These are phyloP conservation scores for Amoeboaphelidium protococcarum DNA, from an alignment of 371 early-diverging fungal species.

Conservation along the genomic window DNA sequence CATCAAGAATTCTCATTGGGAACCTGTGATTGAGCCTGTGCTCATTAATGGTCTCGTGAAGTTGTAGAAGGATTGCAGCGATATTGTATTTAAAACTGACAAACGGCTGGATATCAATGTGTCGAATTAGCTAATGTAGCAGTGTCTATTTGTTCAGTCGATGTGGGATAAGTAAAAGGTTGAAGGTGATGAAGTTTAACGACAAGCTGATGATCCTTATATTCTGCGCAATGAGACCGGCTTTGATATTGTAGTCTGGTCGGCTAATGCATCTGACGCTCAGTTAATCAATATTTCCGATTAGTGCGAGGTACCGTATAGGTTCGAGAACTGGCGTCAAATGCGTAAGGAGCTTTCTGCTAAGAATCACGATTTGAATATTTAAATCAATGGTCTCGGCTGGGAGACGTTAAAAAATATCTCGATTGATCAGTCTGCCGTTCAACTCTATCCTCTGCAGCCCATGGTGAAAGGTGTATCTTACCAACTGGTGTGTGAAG, in stretches of 20 bases:
- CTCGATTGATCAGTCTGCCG: conserved; percentile 58
- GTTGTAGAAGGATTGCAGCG: neutral
- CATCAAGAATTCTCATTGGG: conserved; percentile 90
- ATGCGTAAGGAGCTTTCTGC: conserved; percentile 38
- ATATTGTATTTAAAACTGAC: neutral
- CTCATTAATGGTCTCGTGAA: conserved; percentile 12
- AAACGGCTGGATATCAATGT: neutral
- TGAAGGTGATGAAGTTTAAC: neutral
- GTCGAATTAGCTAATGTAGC: neutral
- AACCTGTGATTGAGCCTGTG: conserved; percentile 85
- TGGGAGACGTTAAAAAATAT: neutral
- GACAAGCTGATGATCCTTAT: conserved; percentile 37
- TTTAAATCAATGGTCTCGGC: neutral
- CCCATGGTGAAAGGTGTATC: conserved; percentile 45
- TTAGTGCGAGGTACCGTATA: conserved; percentile 54
- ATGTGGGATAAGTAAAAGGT: neutral
- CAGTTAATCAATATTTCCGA: conserved; percentile 34
- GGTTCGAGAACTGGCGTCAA: conserved; percentile 83
- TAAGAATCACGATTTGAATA: conserved; percentile 4
- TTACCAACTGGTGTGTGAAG: conserved; percentile 63
- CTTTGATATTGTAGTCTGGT: conserved; percentile 63
- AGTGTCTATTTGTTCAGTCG: neutral
- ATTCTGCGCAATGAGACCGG: conserved; percentile 66
- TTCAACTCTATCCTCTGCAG: conserved; percentile 36
- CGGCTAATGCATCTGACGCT: conserved; percentile 26